Evolutionary conservation across 2,329 filamentous ascomycete genomes (phyloP), one percentile per base, ranked within the genome.

Genomic region (Colletotrichum sojae): DNA sequence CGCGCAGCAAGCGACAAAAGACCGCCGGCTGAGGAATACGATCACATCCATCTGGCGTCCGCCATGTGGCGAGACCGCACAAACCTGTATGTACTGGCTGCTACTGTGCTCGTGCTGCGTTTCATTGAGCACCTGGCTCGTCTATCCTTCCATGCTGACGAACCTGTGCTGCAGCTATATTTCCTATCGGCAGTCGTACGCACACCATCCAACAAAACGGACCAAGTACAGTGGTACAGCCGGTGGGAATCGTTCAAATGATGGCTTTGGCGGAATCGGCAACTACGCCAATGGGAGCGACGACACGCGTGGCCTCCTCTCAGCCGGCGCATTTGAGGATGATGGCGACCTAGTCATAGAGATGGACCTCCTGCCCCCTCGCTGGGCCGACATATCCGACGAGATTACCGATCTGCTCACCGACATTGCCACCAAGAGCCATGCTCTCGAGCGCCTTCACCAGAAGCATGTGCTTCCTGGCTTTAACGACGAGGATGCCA

Each of bases 31-130:
- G 67, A 70, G 57, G 46, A 70, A 64, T 46, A 60, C 36, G 20
- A 63, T 63, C 54, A 40, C 52, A 43, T 52, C 67, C 45, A 66
- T 76, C 53, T 69, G 78, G 83, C 84, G 85, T 87, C 87, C 90
- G 91, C 88, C 85, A 97, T 97, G 94, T 99, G 95, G 95, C 94
- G 96, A 86, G 96, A 99, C 88, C 92, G 96, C 83, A 99, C 96
- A 75, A 99, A 98, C 81, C 92, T 99, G 94, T 98, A 36, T 10
- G 31, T 36, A 36, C 31, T 90, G 76, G 89, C 78, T 70, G 68
- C 63, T 68, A 71, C 13, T 67, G 46, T 51, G 62, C 56, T 39
- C 63, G 43, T 65, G 71, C 58, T 63, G 36, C 62, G 62, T 72
- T n/a, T 61, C 25, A 51, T 12, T 13, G n/a, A 18, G n/a, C 36